Evolutionary conservation across 345 rosid genomes (phyloP), one percentile per base, ranked within the genome.

Genomic region (Hypericum perforatum): DNA sequence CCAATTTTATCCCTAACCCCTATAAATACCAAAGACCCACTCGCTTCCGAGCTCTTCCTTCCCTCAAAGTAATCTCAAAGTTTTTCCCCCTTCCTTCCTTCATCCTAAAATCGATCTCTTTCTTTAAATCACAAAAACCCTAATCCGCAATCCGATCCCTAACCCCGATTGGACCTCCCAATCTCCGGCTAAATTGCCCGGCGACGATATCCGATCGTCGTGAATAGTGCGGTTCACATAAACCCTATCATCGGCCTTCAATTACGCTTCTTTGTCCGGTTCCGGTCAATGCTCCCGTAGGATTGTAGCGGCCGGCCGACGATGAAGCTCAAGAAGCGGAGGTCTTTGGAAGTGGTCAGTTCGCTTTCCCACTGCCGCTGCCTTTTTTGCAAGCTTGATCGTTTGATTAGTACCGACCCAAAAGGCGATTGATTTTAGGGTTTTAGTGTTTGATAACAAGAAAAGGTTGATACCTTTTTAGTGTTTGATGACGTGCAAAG

Each of bases 301-400:
- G 74, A 65, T 56, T 76, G 49, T 74, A 72, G 37, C 37, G 12
- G 68, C 56, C 37, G 12, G 68, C 56, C 55, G 65, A 65, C 61
- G 58, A 90, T 84, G 95, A 90, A 90, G 85, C 79, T 86, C 53
- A 74, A 80, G 66, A 61, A 81, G 58, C 66, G 84, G 80, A 82
- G 91, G 75, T 73, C 84, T 69, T 53, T 75, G 32, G 94, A 82
- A 86, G 95, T 84, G 79, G 97, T 90, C 42, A 76, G 85, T 77
- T 42, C 49, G 22, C 11, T 45, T 37, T 37, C 38, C 38, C 39
- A 9, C 2, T 56, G 12, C 16, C 38, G 5, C 10, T 0, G 8
- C 32, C 7, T 9, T 6, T 40, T 8, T 43, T 45, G 6, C 44
- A n/a, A 8, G 9, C n/a, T 7, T 7, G 3, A 7, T 9, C 10